Percentiles rank a stretch among this genome's conserved stretches.
These are phyloP conservation scores for Elsinoe necatrix DNA, from an alignment of 2,329 filamentous ascomycete genomes.

Conservation along the genomic window DNA sequence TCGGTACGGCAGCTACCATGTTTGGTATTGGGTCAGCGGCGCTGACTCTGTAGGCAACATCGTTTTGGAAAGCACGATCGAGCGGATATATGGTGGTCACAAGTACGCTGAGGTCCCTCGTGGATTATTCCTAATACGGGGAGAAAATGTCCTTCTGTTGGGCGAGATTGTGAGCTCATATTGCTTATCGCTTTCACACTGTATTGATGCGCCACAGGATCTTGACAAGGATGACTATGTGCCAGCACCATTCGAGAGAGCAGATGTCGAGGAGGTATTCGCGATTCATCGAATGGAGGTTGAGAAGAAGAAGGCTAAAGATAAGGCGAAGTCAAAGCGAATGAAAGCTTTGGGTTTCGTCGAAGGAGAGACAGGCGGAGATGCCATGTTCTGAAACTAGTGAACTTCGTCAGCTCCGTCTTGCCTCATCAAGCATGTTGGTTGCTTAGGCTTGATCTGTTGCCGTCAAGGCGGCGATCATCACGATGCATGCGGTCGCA, in stretches of 20 bases:
- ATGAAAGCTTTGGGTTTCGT: conserved; percentile 67
- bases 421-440: no score
- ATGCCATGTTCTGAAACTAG: conserved; percentile 54
- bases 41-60: conserved; percentile 62
- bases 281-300: conserved; percentile 66
- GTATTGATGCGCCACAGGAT: conserved; percentile 45
- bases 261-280: conserved; percentile 60
- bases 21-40: background rate
- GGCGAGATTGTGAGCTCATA: conserved; percentile 66
- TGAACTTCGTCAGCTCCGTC: no score
- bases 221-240: conserved; percentile 90
- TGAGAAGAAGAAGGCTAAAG: conserved; percentile 57
- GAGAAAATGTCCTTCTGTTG: conserved; percentile 92
- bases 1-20: conserved; percentile 52
- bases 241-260: conserved; percentile 59
- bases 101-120: conserved; percentile 78
- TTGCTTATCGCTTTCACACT: background rate
- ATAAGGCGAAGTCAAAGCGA: conserved; percentile 64
- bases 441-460: no score
- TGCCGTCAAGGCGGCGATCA: no score
- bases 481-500: no score
- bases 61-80: conserved; percentile 84
- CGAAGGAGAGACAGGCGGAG: conserved; percentile 73
- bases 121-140: conserved; percentile 84
- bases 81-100: conserved; percentile 68